Percentiles rank a stretch among this genome's conserved stretches.
Evolutionary conservation across 2,329 filamentous ascomycete species (phyloP).

Genomic region (Nemania serpens): DNA sequence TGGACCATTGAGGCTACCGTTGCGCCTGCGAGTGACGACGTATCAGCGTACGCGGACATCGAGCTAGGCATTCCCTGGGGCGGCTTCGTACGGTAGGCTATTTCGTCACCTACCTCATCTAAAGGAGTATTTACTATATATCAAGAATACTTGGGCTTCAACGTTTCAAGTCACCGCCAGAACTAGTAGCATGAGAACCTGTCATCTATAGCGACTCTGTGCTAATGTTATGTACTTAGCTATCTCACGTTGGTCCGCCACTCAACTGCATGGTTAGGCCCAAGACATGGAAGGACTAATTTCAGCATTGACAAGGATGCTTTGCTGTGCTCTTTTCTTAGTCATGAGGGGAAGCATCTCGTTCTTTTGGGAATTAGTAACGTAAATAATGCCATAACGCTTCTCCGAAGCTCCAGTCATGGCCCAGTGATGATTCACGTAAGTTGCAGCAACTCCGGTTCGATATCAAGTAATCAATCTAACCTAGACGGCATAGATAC

Average conservation of each 20-base stretch:
- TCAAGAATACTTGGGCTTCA: not conserved
- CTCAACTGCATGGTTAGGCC: constrained; percentile 84
- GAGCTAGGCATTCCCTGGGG: constrained; percentile 67
- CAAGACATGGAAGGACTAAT: constrained; percentile 73
- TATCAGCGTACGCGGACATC: constrained; percentile 61
- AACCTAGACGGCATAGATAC: constrained; percentile 46
- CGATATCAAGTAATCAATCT: constrained; percentile 15
- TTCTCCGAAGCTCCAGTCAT: constrained; percentile 67
- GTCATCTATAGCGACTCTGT: not conserved
- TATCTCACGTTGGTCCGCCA: constrained; percentile 84
- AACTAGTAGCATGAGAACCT: not conserved
- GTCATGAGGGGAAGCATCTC: constrained; percentile 71
- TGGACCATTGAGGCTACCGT: constrained; percentile 69
- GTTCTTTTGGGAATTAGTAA: constrained; percentile 81
- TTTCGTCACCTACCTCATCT: constrained; percentile 6
- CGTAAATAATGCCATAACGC: constrained; percentile 69
- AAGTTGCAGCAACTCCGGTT: constrained; percentile 38
- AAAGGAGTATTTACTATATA: not conserved
- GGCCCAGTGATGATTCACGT: constrained; percentile 72
- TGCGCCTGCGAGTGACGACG: constrained; percentile 58
- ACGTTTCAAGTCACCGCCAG: not conserved
- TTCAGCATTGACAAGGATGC: constrained; percentile 78
- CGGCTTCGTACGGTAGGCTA: constrained; percentile 55
- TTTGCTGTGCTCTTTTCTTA: constrained; percentile 77
- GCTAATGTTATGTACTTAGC: constrained; percentile 48